These are phyloP conservation scores for Orobanche coerulescens DNA, from an alignment of 257 asterid genomes.

Conservation along the genomic window DNA sequence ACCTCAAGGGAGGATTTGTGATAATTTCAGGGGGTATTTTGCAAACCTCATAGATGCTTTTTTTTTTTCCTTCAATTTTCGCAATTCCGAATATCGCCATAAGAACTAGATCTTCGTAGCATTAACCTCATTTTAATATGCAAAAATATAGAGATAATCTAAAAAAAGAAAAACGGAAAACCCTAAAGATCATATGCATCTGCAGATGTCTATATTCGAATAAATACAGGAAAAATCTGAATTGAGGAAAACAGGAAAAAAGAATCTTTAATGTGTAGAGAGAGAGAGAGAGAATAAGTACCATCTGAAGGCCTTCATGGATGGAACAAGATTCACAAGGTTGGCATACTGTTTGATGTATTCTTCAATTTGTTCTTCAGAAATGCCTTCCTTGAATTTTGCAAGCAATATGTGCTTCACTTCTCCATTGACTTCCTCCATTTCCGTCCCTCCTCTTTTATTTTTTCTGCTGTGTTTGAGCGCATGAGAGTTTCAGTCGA, in stretches of 20 bases:
- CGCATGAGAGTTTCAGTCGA: too few species aligned
- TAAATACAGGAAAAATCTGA: neutral
- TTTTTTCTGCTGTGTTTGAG: too few species aligned
- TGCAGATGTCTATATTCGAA: neutral
- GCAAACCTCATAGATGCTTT: neutral
- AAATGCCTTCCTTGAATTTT: conserved; percentile 59
- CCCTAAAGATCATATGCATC: neutral
- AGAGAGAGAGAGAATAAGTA: conserved; percentile 15
- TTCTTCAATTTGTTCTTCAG: conserved; percentile 46
- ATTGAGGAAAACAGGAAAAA: neutral
- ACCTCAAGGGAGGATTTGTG: too few species aligned
- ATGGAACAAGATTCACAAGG: conserved; percentile 58
- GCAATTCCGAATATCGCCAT: too few species aligned
- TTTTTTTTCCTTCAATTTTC: too few species aligned
- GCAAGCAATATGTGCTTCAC: conserved; percentile 72
- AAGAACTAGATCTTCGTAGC: too few species aligned
- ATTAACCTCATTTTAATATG: too few species aligned
- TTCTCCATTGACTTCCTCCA: conserved; percentile 32
- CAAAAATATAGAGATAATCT: neutral
- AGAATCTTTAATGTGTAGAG: too few species aligned
- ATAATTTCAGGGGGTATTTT: too few species aligned
- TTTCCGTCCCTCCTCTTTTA: too few species aligned
- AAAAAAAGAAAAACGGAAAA: too few species aligned
- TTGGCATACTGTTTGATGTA: conserved; percentile 58
- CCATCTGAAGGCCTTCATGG: conserved; percentile 74